Evolutionary conservation across 305 asterid genomes (phyloP).

Genomic region (Salvia sclarea): DNA sequence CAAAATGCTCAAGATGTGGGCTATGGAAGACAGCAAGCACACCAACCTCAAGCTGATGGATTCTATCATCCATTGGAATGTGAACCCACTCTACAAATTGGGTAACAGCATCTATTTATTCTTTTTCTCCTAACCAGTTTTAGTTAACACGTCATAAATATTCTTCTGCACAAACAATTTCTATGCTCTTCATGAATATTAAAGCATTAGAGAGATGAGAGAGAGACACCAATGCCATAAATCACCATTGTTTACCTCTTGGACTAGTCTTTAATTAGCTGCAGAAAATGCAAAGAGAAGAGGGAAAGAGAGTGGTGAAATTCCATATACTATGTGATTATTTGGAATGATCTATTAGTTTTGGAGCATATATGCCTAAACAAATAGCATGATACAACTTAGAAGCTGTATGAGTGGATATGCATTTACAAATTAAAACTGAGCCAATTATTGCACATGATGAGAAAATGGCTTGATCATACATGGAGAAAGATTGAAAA

Average conservation of each 20-base stretch:
- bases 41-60: slow-evolving; percentile 60
- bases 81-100: slow-evolving; percentile 93
- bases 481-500: not conserved
- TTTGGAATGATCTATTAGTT: not conserved
- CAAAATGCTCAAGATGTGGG: slow-evolving; percentile 65
- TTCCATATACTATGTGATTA: not conserved
- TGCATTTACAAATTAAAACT: not conserved
- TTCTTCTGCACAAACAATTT: not conserved
- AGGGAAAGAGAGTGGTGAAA: not conserved
- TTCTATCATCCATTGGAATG: slow-evolving; percentile 81
- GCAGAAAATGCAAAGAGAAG: not conserved
- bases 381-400: not conserved
- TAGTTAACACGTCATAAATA: not conserved
- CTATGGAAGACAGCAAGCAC: slow-evolving; percentile 62
- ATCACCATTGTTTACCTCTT: not conserved
- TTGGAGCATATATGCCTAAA: not conserved
- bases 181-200: not conserved
- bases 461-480: not conserved
- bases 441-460: not conserved
- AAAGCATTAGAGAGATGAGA: not conserved
- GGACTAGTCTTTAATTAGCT: not conserved
- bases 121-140: not conserved
- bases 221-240: not conserved
- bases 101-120: slow-evolving; percentile 45
- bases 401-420: not conserved